Conservation (phyloP, 1,139 yeast genomes). For the Hanseniaspora uvarum region DNA sequence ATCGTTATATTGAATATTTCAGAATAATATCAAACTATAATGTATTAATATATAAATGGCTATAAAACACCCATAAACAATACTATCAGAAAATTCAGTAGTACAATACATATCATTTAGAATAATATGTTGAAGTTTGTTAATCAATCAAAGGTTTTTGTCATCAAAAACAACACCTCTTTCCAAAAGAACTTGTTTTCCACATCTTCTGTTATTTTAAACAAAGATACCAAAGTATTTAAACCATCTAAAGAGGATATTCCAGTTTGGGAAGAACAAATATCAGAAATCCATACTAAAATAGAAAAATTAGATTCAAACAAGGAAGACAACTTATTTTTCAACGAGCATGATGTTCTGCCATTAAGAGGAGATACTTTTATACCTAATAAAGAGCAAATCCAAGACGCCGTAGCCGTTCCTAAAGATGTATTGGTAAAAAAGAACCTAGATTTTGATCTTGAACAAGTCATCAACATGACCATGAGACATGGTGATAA, state of each 20-base stretch:
- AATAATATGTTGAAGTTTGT: neutral
- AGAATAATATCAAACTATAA: too few species aligned
- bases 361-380: slow-evolving; percentile 32
- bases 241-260: slow-evolving; percentile 42
- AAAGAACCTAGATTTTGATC: slow-evolving; percentile 49
- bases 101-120: neutral
- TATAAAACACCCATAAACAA: too few species aligned
- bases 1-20: too few species aligned
- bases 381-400: slow-evolving; percentile 53
- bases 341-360: slow-evolving; percentile 17
- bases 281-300: slow-evolving; percentile 44
- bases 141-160: neutral
- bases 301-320: slow-evolving; percentile 25
- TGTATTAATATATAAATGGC: too few species aligned
- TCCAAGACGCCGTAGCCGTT: slow-evolving; percentile 43
- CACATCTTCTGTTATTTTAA: neutral
- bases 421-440: slow-evolving; percentile 50
- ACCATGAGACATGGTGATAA: slow-evolving; percentile 92
- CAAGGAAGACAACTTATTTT: slow-evolving; percentile 23
- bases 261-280: slow-evolving; percentile 56
- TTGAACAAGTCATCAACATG: slow-evolving; percentile 70
- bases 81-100: too few species aligned
- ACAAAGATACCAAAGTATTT: neutral
- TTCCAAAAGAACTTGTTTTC: neutral
- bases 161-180: neutral